Conservation (phyloP, 2,329 filamentous ascomycete species). For the Fusarium caatingaense region DNA sequence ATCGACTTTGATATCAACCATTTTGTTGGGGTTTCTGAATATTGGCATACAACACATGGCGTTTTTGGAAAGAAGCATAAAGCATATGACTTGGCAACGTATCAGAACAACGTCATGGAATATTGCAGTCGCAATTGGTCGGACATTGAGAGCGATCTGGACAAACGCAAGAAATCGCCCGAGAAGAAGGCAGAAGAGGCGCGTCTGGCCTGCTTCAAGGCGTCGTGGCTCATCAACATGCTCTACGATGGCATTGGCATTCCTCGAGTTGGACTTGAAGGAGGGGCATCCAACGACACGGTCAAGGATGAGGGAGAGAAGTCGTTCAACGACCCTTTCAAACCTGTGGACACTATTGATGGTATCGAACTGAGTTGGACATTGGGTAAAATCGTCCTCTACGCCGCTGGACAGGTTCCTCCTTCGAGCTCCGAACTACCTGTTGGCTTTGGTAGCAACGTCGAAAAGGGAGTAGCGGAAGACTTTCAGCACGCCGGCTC, state of each 20-base stretch:
- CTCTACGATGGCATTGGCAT: slow-evolving; percentile 96
- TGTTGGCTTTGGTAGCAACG: slow-evolving; percentile 93
- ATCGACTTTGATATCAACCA: slow-evolving; percentile 98
- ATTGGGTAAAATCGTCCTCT: slow-evolving; percentile 93
- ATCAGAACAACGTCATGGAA: slow-evolving; percentile 83
- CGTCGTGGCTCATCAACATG: slow-evolving; percentile 97
- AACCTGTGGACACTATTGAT: slow-evolving; percentile 91
- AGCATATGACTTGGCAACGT: slow-evolving; percentile 89
- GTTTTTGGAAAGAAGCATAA: slow-evolving; percentile 85
- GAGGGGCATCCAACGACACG: slow-evolving; percentile 71
- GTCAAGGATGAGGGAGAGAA: slow-evolving; percentile 79
- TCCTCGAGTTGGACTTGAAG: slow-evolving; percentile 83
- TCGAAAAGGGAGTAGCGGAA: slow-evolving; percentile 68
- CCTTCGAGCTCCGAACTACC: slow-evolving; percentile 70
- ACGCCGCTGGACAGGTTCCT: slow-evolving; percentile 89
- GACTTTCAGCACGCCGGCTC: slow-evolving; percentile 90
- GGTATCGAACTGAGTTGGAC: slow-evolving; percentile 97
- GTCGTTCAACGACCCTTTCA: slow-evolving; percentile 83
- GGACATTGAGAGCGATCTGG: slow-evolving; percentile 75
- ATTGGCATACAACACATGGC: slow-evolving; percentile 98
- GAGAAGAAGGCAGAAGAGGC: slow-evolving; percentile 83
- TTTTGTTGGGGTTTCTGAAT: slow-evolving; percentile 97
- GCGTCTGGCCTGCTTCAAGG: slow-evolving; percentile 94
- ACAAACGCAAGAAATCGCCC: slow-evolving; percentile 75
- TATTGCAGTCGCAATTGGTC: slow-evolving; percentile 90